Percentiles rank a stretch among this genome's conserved stretches.
phyloP scores from a whole-genome alignment of 805 yeast genomes.

The Spathaspora boniae region DNA sequence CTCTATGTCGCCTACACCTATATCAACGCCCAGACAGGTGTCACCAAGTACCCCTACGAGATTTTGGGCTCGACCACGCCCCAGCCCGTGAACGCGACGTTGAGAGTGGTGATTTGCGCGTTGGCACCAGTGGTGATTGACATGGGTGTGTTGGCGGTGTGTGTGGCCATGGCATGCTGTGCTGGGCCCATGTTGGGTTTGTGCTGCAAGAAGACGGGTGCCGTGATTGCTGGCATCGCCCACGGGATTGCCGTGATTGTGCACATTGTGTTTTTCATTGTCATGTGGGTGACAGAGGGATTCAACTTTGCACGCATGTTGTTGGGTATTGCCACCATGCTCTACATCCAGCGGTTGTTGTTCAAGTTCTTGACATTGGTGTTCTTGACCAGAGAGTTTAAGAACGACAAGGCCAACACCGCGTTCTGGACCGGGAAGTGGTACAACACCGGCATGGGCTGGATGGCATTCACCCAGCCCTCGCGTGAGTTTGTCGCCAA shows the following conservation, averaged over 20 bases:
- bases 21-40: slow-evolving; percentile 86
- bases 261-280: slow-evolving; percentile 84
- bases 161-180: slow-evolving; percentile 88
- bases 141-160: slow-evolving; percentile 75
- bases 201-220: slow-evolving; percentile 96
- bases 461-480: slow-evolving; percentile 94
- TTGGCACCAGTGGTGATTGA: slow-evolving; percentile 89
- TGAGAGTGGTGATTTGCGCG: slow-evolving; percentile 75
- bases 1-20: slow-evolving; percentile 76
- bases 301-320: slow-evolving; percentile 85
- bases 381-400: slow-evolving; percentile 89
- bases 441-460: slow-evolving; percentile 93
- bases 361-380: slow-evolving; percentile 79
- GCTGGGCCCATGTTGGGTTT: slow-evolving; percentile 93
- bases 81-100: slow-evolving; percentile 59
- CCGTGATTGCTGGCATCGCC: slow-evolving; percentile 92
- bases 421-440: slow-evolving; percentile 99
- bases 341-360: slow-evolving; percentile 82
- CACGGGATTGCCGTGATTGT: slow-evolving; percentile 92
- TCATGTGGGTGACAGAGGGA: slow-evolving; percentile 96
- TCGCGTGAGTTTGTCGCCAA: slow-evolving; percentile 93
- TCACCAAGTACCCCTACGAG: slow-evolving; percentile 38
- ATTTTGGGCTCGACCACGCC: slow-evolving; percentile 28
- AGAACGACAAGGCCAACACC: slow-evolving; percentile 90
- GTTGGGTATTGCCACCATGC: slow-evolving; percentile 78